Evolutionary conservation across 140 eudicot species (phyloP).

Genomic region (Anethum foeniculum): DNA sequence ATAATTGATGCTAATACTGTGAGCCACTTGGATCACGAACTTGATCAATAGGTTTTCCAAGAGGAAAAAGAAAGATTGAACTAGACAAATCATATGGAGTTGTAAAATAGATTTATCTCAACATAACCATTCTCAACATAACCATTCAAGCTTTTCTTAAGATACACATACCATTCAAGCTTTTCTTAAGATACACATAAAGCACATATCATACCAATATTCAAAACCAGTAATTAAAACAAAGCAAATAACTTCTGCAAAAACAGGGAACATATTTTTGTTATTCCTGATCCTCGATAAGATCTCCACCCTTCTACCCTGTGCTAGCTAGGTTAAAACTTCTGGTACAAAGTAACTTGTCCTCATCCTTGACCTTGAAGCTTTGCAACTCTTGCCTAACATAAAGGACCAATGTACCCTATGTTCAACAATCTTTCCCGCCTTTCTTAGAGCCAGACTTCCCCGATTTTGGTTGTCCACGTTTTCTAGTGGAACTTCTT

Average conservation of each 20-base stretch:
- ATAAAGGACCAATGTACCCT: constrained; percentile 14
- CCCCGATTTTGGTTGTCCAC: constrained; percentile 27
- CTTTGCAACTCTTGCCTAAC: constrained; percentile 64
- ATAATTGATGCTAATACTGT: too few relatives aligned
- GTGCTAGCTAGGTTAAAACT: neutral
- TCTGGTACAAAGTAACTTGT: neutral
- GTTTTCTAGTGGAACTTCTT: constrained; percentile 16
- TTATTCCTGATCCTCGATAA: constrained; percentile 43
- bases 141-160: neutral
- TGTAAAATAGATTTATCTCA: neutral
- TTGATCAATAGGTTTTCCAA: too few relatives aligned
- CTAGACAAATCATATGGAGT: neutral
- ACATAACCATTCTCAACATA: neutral
- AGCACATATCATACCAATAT: neutral
- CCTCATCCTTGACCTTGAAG: constrained; percentile 75
- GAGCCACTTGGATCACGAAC: too few relatives aligned
- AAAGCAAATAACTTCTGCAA: neutral
- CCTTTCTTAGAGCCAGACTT: constrained; percentile 38
- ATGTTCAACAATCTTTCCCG: constrained; percentile 20
- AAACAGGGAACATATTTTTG: neutral
- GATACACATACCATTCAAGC: neutral
- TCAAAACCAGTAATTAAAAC: neutral
- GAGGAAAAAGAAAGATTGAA: too few relatives aligned
- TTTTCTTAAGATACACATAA: neutral
- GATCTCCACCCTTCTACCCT: constrained; percentile 24